A percentile compares a stretch with the other conserved stretches of the same genome.
Conservation (phyloP, 2,329 filamentous ascomycete genomes). For the Claviceps maximensis region DNA sequence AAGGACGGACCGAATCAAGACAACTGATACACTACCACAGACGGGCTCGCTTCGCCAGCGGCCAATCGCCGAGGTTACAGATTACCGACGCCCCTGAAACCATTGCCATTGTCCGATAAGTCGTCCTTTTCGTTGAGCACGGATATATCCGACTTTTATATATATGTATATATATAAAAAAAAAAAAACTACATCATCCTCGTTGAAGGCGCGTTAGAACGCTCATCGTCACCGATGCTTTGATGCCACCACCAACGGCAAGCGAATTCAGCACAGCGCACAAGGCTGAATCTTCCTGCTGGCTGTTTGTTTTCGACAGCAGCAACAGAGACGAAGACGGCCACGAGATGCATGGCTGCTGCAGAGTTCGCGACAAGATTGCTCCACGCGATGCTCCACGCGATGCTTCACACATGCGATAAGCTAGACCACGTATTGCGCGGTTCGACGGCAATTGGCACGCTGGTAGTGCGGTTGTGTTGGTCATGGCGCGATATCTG, state of each 20-base stretch:
- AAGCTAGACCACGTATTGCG: conserved; percentile 23
- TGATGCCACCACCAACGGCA: conserved; percentile 19
- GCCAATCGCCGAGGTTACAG: no score
- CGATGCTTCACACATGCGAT: conserved; percentile 22
- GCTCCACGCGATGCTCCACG: conserved; percentile 22
- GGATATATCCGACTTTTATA: no score
- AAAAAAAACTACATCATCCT: no score
- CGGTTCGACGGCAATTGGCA: conserved; percentile 20
- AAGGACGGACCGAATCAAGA: no score
- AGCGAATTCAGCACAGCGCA: conserved; percentile 14
- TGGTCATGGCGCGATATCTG: conserved; percentile 16
- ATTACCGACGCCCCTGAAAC: no score
- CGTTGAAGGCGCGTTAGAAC: no score
- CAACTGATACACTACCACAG: no score
- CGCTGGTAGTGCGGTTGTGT: conserved; percentile 17
- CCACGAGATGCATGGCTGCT: conserved; percentile 26
- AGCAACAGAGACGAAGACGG: conserved; percentile 11
- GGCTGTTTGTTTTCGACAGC: conserved; percentile 22
- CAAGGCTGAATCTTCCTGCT: conserved; percentile 20
- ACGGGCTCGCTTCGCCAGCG: no score
- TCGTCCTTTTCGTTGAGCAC: no score
- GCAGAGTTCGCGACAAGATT: conserved; percentile 26
- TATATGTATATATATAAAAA: no score
- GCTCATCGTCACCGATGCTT: conserved; percentile 25
- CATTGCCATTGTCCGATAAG: no score